Base-by-base conservation (phyloP, 805 yeast species). In the Barnettozyma sp. region DNA sequence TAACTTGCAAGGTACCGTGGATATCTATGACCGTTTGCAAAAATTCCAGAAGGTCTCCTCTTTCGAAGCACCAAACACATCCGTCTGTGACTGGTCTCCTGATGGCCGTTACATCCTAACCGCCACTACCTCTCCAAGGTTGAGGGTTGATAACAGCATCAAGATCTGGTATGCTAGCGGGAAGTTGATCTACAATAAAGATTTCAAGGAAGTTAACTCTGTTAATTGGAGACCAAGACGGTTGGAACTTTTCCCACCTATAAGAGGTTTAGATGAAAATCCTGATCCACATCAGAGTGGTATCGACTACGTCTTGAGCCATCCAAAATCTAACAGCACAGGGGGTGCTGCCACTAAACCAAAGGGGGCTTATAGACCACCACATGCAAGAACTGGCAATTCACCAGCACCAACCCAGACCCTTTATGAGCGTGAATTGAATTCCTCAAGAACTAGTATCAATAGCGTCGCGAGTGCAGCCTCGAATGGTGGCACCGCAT, bases 71-170 rank as follows among this genome's bases (percentile, higher is more conserved):
- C 65, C 95, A 30, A 94, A 92, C 65, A 87, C 97, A 12, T 81
- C 94, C n/a, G 94, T 82, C 30, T 90, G 96, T 59, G 85, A 84
- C 58, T 92, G 98, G 98, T 79, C 94, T 3, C 99, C 99, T 8
- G 94, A 92, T 62, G 97, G 98, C 25, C 78, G 92, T 53, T 87
- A 71, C 55, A 77, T 92, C 39, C 65, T 92, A 59, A 90, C 97
- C 12, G 97, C 98, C 14, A 94, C 97, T 5, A 92, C 97, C 0
- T 78, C 96, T 15, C 99, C 99, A 45, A 74, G 99, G 51, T 73
- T 92, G 50, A 78, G 98, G 54, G 99, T 92, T 27, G 99, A 94
- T 62, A 92, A 92, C 58, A 90, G 97, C 41, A 78, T 82, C 49
- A 84, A 85, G 60, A 70, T 92, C 50, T 92, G 97, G 96, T 94